Conservation (phyloP, 1,139 yeast species). For the Kluyveromyces marxianus region DNA sequence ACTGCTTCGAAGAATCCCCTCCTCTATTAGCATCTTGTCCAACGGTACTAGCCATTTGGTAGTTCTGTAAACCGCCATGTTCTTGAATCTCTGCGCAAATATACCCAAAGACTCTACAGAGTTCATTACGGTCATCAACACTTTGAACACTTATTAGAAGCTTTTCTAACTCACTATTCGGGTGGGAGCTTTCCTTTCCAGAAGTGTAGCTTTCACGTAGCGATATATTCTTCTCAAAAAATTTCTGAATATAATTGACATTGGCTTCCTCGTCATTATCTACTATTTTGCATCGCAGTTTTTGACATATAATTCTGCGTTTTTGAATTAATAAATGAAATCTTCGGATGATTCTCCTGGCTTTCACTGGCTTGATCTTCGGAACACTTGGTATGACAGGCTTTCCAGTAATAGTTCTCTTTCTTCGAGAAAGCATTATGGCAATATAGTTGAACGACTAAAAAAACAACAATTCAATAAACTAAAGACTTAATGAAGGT, state of each 20-base stretch:
- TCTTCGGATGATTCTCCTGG: slow-evolving; percentile 59
- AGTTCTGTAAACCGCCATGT: slow-evolving; percentile 64
- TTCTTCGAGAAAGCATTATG: slow-evolving; percentile 20
- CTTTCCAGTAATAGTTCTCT: slow-evolving; percentile 34
- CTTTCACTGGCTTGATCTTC: slow-evolving; percentile 54
- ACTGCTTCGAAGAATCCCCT: slow-evolving; percentile 78
- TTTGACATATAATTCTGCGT: slow-evolving; percentile 35
- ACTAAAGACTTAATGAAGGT: no score
- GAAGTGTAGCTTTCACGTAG: slow-evolving; percentile 2
- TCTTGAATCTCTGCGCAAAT: slow-evolving; percentile 53
- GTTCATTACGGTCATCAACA: slow-evolving; percentile 7
- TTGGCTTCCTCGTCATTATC: slow-evolving; percentile 23
- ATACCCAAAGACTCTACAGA: slow-evolving; percentile 37
- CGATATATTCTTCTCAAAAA: slow-evolving; percentile 7
- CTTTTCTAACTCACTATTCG: slow-evolving; percentile 11
- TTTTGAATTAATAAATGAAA: slow-evolving; percentile 57
- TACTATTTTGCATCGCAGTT: slow-evolving; percentile 17
- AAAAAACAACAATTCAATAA: no score
- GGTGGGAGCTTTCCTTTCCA: slow-evolving; percentile 4
- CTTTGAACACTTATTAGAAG: slow-evolving; percentile 12
- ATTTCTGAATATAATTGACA: slow-evolving; percentile 26
- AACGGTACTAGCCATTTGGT: slow-evolving; percentile 80
- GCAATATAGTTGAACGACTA: no score
- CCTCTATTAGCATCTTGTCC: slow-evolving; percentile 78
- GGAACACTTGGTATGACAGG: slow-evolving; percentile 22